These are phyloP conservation scores for Kandelia obovata DNA, from an alignment of 345 rosid genomes.

Conservation along the genomic window DNA sequence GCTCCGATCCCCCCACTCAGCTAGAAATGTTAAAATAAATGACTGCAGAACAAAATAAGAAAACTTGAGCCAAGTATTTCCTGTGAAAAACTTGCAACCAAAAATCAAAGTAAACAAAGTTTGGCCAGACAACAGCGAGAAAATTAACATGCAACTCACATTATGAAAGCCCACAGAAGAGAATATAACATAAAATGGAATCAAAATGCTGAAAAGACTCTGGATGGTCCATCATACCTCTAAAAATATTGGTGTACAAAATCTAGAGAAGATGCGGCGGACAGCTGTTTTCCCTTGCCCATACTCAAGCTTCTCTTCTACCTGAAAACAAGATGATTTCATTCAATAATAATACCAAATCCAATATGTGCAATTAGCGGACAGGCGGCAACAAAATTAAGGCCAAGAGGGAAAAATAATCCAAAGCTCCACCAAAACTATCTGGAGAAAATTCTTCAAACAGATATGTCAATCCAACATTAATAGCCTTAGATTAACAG, in stretches of 20 bases:
- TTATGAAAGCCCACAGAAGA: background rate
- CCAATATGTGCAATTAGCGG: background rate
- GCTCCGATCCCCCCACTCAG: slow-evolving; percentile 99
- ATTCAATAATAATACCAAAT: background rate
- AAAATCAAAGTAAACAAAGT: background rate
- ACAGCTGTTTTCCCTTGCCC: slow-evolving; percentile 77
- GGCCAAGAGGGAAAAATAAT: background rate
- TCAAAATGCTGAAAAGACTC: background rate
- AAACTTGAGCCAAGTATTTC: background rate
- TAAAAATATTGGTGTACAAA: slow-evolving; percentile 93
- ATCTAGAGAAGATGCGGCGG: slow-evolving; percentile 88
- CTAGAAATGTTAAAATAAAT: slow-evolving; percentile 86
- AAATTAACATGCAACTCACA: background rate
- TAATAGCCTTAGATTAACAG: background rate
- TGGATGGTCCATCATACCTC: slow-evolving; percentile 50
- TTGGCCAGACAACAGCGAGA: background rate
- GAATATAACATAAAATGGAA: background rate
- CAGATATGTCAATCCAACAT: background rate
- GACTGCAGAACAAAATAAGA: slow-evolving; percentile 47
- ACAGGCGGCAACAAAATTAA: background rate
- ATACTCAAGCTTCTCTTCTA: slow-evolving; percentile 93
- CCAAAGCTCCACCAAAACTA: background rate
- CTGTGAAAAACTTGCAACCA: background rate
- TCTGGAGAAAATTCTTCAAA: background rate
- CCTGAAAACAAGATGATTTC: slow-evolving; percentile 39